These are phyloP conservation scores for Dryadomyces quercus-mongolicae DNA, from an alignment of 2,329 filamentous ascomycete species.

Conservation along the genomic window DNA sequence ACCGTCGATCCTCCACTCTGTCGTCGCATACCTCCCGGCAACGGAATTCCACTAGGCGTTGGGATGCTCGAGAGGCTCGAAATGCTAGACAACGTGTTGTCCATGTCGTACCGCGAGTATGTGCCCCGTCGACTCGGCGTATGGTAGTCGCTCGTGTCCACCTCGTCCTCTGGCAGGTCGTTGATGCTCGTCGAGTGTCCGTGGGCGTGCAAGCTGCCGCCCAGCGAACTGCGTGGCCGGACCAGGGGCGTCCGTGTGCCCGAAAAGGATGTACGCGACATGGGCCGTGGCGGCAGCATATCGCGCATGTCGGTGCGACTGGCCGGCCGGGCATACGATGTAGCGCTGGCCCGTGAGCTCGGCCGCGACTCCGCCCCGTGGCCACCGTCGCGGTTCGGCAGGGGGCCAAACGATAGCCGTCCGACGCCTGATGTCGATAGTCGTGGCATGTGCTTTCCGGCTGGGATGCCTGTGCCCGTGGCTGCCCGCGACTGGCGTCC, in stretches of 20 bases:
- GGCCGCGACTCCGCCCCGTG: conserved; percentile 43
- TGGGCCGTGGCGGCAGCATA: conserved; percentile 43
- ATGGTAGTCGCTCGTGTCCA: conserved; percentile 27
- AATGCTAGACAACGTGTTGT: no score
- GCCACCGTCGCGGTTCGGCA: conserved; percentile 38
- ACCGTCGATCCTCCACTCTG: conserved; percentile 16
- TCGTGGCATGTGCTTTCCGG: conserved; percentile 35
- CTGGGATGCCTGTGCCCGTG: not conserved
- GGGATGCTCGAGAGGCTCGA: conserved; percentile 13
- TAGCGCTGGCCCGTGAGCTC: conserved; percentile 58
- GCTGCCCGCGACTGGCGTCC: not conserved
- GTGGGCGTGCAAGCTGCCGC: conserved; percentile 48
- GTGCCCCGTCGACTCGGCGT: conserved; percentile 45
- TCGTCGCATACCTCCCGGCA: conserved; percentile 27
- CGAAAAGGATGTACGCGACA: conserved; percentile 51
- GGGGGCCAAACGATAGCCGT: conserved; percentile 50
- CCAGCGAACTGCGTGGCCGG: conserved; percentile 60
- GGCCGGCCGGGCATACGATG: conserved; percentile 39
- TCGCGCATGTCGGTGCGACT: conserved; percentile 32
- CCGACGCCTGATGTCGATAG: conserved; percentile 51
- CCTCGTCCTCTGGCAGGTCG: conserved; percentile 35
- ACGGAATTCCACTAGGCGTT: conserved; percentile 33
- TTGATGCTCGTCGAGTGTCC: conserved; percentile 46
- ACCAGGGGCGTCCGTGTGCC: conserved; percentile 53
- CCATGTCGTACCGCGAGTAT: conserved; percentile 35